phyloP scores from a whole-genome alignment of 2,329 filamentous ascomycete species.

The Aaosphaeria pasadenensis region DNA sequence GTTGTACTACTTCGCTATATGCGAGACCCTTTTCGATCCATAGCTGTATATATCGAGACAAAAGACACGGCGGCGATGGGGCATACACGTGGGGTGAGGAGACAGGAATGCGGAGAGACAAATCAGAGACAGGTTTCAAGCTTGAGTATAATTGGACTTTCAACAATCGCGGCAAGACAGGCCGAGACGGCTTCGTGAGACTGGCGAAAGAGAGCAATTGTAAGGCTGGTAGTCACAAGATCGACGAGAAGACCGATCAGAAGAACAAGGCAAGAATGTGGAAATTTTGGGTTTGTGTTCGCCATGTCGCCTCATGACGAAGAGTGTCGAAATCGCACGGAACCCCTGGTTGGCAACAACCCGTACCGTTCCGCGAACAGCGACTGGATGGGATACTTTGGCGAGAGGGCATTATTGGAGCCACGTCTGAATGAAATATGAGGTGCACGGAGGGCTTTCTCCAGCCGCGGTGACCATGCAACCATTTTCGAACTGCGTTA shows the following conservation, averaged over 20 bases:
- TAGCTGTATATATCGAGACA: conserved; percentile 25
- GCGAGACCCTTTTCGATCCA: conserved; percentile 23
- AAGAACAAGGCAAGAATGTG: conserved; percentile 4
- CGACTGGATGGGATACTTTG: conserved; percentile 13
- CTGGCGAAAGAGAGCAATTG: conserved; percentile 5
- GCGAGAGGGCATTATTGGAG: conserved; percentile 31
- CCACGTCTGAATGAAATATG: conserved; percentile 35
- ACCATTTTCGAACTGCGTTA: conserved; percentile 15
- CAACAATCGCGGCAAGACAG: not conserved
- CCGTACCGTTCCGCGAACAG: conserved; percentile 21
- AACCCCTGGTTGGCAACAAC: conserved; percentile 26
- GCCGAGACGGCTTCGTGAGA: not conserved
- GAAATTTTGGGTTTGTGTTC: conserved; percentile 14
- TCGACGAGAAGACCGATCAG: conserved; percentile 4
- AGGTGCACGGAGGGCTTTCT: conserved; percentile 23
- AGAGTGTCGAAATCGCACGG: conserved; percentile 11
- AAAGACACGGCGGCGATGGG: conserved; percentile 31
- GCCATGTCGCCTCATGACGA: conserved; percentile 23
- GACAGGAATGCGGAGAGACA: conserved; percentile 32
- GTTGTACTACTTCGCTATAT: conserved; percentile 30
- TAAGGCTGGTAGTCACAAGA: conserved; percentile 34
- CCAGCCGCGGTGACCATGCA: conserved; percentile 12
- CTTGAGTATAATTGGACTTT: conserved; percentile 1
- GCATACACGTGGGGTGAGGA: conserved; percentile 29
- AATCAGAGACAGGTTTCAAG: conserved; percentile 21